Base-by-base conservation (phyloP, 163 green algal genomes). In the Trebouxiophyceae sp. region DNA sequence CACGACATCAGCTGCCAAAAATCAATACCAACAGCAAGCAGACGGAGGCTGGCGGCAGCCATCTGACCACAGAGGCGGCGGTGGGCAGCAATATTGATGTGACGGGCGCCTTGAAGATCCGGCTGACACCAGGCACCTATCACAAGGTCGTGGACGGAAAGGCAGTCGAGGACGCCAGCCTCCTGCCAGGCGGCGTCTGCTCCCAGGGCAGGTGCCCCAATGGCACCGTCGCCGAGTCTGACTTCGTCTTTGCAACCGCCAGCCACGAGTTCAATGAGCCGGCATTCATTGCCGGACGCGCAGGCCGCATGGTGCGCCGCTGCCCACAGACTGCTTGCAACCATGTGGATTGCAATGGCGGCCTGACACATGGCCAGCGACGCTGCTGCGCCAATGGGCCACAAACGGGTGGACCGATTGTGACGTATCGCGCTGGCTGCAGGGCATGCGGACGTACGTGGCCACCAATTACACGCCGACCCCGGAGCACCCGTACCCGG, bases 391-490 rank as follows among this genome's bases (percentile, higher is more conserved):
- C 8, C 39, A 16, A n/a, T n/a, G 8, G 39, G 8, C 12, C 39
- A 50, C 39, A 50, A 16, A 50, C 16, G 39, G 16, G 12, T n/a
- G 16, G 39, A n/a, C 16, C 16, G 39, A n/a, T 50, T 8, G 16
- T 8, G 39, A 8, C 27, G 54, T 23, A 8, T 59, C 22, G 1
- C 44, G 24, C 45, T 45, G 5, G 6, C 5, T 16, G 30, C 71
- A 79, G 72, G 68, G 68, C 4, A 66, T 79, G 54, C 47, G 73
- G 27, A 73, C 68, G 20, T 73, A 63, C 57, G 60, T 79, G 6
- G 73, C 64, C 19, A 61, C 31, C 33, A 79, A 79, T 45, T 55
- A 54, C 19, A 61, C 55, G 2, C 12, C 8, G 39, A 50, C 39
- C 8, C 12, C 39, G 12, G 12, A 50, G 39, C 39, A 50, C 39